phyloP scores from a whole-genome alignment of 495 filamentous ascomycete genomes.

The Rostrohypoxylon terebratum region DNA sequence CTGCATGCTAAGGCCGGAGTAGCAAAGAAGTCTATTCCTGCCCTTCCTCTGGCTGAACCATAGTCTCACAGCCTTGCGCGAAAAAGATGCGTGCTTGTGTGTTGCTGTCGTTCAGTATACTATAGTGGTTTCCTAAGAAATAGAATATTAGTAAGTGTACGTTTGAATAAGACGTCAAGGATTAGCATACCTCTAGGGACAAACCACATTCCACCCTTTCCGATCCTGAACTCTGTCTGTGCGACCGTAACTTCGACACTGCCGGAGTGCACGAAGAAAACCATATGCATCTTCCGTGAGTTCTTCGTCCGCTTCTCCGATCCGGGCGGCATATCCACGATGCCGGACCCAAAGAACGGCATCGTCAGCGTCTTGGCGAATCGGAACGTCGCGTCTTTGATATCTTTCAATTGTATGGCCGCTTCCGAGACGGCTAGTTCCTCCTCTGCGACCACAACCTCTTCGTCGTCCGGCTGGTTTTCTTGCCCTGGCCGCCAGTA shows the following conservation, averaged over 20 bases:
- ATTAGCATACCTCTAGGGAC: constrained; percentile 90
- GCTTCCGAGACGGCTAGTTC: constrained; percentile 80
- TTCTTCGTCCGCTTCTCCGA: constrained; percentile 90
- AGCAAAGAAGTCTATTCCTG: constrained; percentile 3
- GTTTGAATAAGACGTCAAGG: neutral
- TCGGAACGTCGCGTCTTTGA: constrained; percentile 78
- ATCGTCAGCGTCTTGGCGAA: constrained; percentile 88
- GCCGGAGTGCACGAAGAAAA: constrained; percentile 87
- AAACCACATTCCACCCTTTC: constrained; percentile 89
- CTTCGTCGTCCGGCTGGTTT: constrained; percentile 54
- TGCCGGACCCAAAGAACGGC: constrained; percentile 86
- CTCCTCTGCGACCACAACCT: constrained; percentile 66
- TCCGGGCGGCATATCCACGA: constrained; percentile 86
- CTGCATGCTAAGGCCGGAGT: neutral
- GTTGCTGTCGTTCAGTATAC: constrained; percentile 77
- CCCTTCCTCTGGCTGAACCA: constrained; percentile 29
- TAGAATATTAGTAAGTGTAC: constrained; percentile 30
- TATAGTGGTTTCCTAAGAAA: constrained; percentile 81
- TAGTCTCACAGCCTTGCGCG: constrained; percentile 78
- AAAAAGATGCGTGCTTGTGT: constrained; percentile 83
- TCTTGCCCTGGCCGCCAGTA: constrained; percentile 62
- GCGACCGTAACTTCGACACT: constrained; percentile 80
- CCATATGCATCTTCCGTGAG: constrained; percentile 91
- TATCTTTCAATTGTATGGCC: constrained; percentile 79
- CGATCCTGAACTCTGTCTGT: constrained; percentile 83